Base-by-base conservation (phyloP, 192 early-diverging fungal genomes). In the Coemansia aciculifera region DNA sequence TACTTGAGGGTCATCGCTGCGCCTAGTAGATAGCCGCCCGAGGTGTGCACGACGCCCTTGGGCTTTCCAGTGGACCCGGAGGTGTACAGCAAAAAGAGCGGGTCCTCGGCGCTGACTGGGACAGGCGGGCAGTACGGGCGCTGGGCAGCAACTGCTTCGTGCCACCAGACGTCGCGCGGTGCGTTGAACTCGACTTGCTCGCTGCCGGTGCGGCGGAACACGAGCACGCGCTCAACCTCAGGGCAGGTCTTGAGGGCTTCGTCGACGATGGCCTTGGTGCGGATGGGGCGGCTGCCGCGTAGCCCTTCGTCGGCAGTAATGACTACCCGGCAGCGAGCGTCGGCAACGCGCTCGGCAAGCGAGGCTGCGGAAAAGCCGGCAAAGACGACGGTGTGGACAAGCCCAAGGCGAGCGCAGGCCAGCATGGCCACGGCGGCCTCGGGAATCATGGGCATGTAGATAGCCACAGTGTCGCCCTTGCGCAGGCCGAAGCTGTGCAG, bases 391-490 rank as follows among this genome's bases (percentile, higher is more conserved):
- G 90, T 90, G 86, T 98, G 96, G 19, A 97, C 84, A 8, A 92
- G 88, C 52, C 96, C 95, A 44, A 98, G 89, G 38, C 95, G 86
- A 6, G 95, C 94, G 75, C 96, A 98, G 36, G 96, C 96, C 36
- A 98, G 86, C 90, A 98, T 93, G 15, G 96, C 89, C 44, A 93
- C 86, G 1, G 89, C 89, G 24, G 96, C 95, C 83, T 96, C 95
- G 62, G 96, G 96, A 37, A 95, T 88, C 94, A 96, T 96, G 52
- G 95, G 96, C 93, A 98, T 93, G 81, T 98, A 98, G 75, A 98
- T 96, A 44, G 91, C 92, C 34, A 98, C 95, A 9, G 88, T 91
- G 77, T 98, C 94, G 54, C 96, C 96, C 85, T 97, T 97, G 54
- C 86, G 84, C 54, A 97, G 85, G 21, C 94, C 93, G 46, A 89